phyloP scores from a whole-genome alignment of 164 flowering plant species.

The Umbellularia californica region DNA sequence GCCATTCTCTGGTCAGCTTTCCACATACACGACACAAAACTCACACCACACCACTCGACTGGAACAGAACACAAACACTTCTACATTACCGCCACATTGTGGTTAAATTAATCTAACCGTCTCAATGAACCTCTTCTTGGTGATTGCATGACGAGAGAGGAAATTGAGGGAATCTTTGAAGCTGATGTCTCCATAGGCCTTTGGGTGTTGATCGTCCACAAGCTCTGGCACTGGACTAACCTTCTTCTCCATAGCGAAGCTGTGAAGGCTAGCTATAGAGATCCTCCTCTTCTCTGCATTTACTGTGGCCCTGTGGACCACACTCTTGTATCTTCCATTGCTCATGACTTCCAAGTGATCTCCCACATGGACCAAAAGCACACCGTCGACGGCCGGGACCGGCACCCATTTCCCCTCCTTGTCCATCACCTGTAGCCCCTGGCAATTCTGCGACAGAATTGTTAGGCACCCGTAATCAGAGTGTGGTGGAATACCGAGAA shows the following conservation, averaged over 20 bases:
- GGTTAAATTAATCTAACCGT: no score
- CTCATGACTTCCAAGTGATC: conserved; percentile 11
- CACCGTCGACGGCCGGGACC: background rate
- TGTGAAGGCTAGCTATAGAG: conserved; percentile 40
- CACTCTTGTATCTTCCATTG: conserved; percentile 14
- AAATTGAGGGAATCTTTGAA: no score
- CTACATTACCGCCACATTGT: no score
- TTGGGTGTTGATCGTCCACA: no score
- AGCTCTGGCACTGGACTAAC: conserved; percentile 4
- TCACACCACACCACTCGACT: no score
- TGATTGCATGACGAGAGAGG: no score
- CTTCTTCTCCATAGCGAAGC: conserved; percentile 39
- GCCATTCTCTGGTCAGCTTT: no score
- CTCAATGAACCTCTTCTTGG: no score
- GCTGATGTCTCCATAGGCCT: no score
- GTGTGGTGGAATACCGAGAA: conserved; percentile 11
- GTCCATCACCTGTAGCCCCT: conserved; percentile 5
- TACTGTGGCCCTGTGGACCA: conserved; percentile 54
- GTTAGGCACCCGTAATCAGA: conserved; percentile 3
- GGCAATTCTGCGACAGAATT: background rate
- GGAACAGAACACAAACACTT: no score
- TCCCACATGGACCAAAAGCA: conserved; percentile 8
- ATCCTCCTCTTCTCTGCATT: conserved; percentile 21
- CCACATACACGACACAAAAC: no score
- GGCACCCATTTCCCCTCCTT: background rate